Conservation (phyloP, 305 asterid genomes). For the Plantago lanceolata region DNA sequence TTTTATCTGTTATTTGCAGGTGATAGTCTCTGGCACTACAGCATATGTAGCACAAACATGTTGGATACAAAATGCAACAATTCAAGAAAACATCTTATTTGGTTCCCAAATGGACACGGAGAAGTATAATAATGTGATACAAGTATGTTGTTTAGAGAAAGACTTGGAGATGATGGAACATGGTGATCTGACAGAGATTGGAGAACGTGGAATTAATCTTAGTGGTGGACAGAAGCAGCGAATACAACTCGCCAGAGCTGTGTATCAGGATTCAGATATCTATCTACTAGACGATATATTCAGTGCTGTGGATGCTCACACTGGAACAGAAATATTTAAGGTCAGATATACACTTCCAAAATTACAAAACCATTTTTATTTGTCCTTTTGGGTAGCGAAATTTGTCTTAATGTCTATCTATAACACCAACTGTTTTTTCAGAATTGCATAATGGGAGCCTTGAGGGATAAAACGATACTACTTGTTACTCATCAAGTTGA, state of each 20-base stretch:
- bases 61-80: slow-evolving; percentile 70
- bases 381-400: too few relatives aligned
- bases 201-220: slow-evolving; percentile 74
- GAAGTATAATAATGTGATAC: slow-evolving; percentile 44
- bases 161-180: slow-evolving; percentile 61
- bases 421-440: slow-evolving; percentile 6
- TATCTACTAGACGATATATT: slow-evolving; percentile 76
- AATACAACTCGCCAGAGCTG: slow-evolving; percentile 80
- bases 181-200: slow-evolving; percentile 78
- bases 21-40: slow-evolving; percentile 53
- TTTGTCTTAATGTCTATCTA: too few relatives aligned
- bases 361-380: too few relatives aligned
- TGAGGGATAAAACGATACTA: slow-evolving; percentile 54
- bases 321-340: slow-evolving; percentile 77
- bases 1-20: slow-evolving; percentile 24
- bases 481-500: slow-evolving; percentile 82
- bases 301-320: slow-evolving; percentile 93
- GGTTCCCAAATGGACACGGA: slow-evolving; percentile 50
- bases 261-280: slow-evolving; percentile 67
- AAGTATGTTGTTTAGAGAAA: slow-evolving; percentile 60
- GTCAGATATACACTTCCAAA: slow-evolving; percentile 23
- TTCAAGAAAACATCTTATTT: slow-evolving; percentile 65
- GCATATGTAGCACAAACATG: slow-evolving; percentile 67
- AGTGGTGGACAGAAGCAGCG: slow-evolving; percentile 47
- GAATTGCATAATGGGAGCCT: slow-evolving; percentile 63